Conservation (phyloP, 768 basidiomycete species). For the Multifurca ochricompacta region DNA sequence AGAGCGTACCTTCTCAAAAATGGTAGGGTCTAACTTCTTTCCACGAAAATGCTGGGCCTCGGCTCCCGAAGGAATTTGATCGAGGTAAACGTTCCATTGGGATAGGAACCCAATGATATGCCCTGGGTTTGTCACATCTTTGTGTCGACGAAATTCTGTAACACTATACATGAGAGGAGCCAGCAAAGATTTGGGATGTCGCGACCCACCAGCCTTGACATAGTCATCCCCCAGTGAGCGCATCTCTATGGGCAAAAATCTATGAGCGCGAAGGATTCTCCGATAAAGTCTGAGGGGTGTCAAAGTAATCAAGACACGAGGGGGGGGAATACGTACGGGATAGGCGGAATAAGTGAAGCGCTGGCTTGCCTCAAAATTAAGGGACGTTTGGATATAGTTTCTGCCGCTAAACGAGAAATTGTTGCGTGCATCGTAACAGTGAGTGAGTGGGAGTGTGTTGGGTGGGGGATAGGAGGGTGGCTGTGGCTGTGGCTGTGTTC, state of each 20-base stretch:
- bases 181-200: background rate
- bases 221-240: slow-evolving; percentile 41
- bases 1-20: slow-evolving; percentile 63
- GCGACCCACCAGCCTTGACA: slow-evolving; percentile 31
- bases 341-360: slow-evolving; percentile 34
- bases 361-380: slow-evolving; percentile 29
- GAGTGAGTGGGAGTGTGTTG: too few relatives aligned
- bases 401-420: slow-evolving; percentile 23
- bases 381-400: slow-evolving; percentile 27
- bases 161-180: background rate
- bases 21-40: slow-evolving; percentile 58
- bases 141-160: slow-evolving; percentile 85
- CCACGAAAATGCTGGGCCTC: slow-evolving; percentile 46
- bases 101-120: slow-evolving; percentile 93
- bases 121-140: slow-evolving; percentile 69
- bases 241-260: slow-evolving; percentile 37
- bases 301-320: background rate
- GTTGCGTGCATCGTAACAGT: slow-evolving; percentile 10
- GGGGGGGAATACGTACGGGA: slow-evolving; percentile 29
- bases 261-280: slow-evolving; percentile 36
- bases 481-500: too few relatives aligned
- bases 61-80: slow-evolving; percentile 47
- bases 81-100: slow-evolving; percentile 93
- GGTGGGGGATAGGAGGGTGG: too few relatives aligned
- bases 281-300: slow-evolving; percentile 33